Base-by-base conservation (phyloP, 805 yeast species). In the Candida rishiriensis region DNA sequence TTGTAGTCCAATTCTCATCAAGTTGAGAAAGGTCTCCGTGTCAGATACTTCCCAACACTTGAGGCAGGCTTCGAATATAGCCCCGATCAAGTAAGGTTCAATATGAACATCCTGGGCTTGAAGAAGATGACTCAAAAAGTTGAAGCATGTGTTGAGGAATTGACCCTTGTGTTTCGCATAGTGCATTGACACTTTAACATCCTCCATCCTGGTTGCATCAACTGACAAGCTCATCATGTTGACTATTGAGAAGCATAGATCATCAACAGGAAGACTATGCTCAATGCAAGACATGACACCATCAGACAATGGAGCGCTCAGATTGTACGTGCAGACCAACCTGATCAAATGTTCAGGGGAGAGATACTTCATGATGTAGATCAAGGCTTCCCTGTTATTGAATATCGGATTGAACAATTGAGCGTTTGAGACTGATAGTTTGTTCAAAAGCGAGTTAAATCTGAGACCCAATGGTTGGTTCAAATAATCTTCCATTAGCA, bases 261-360 rank as follows among this genome's bases (percentile, higher is more conserved):
- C 61, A 18, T 59, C 60, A 15, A 51, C 33, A 3, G 60, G 42
- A 2, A 60, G 31, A 8, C 40, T 36, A 6, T 42, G 41, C 2
- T 52, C 28, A 10, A 63, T 18, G 3, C 33, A 26, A 3, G 42
- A 18, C 10, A 55, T 17, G 10, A 44, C 43, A 4, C 28, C 29
- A 10, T 30, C 15, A 18, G 43, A 36, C 17, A 50, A 21, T 1
- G 30, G 38, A 18, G 41, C 26, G 5, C 45, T 37, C 29, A 47
- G 43, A 35, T 46, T 38, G 34, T 51, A 47, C 32, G 49, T 34
- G 36, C 67, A 58, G 9, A 46, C 43, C 7, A 62, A 17, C 37
- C 68, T 48, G 3, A 64, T 30, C 10, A 58, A 43, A 41, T 64
- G 61, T n/a, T 62, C 64, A 10, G 57, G 42, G 13, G 61, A 52